Conservation (phyloP, 768 basidiomycete genomes). For the Multifurca ochricompacta region DNA sequence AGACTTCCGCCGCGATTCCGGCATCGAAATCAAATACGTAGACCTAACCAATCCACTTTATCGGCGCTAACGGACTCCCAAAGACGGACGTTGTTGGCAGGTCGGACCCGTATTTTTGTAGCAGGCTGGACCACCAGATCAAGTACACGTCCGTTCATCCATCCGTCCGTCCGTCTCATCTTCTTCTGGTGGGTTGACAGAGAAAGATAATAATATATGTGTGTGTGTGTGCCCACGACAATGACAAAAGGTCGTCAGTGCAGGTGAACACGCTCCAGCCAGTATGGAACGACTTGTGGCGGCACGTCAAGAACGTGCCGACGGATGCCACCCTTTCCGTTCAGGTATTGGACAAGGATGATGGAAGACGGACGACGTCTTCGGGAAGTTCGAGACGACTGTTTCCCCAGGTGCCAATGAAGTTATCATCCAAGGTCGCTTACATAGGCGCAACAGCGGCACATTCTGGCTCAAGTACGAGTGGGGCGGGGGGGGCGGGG, state of each 20-base stretch:
- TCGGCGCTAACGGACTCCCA: constrained; percentile 61
- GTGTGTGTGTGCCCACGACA: neutral
- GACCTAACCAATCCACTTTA: constrained; percentile 62
- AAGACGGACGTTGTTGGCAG: constrained; percentile 59
- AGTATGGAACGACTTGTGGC: constrained; percentile 72
- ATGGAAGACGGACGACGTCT: constrained; percentile 51
- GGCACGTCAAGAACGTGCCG: constrained; percentile 70
- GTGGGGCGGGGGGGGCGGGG: too few relatives aligned
- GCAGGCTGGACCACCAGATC: constrained; percentile 55
- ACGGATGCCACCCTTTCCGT: constrained; percentile 48
- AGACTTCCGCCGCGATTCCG: constrained; percentile 27
- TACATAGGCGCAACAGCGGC: constrained; percentile 44
- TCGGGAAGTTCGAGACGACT: constrained; percentile 54
- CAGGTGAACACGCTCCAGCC: constrained; percentile 48
- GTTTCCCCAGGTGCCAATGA: constrained; percentile 55
- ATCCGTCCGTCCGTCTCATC: neutral
- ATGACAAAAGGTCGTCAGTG: constrained; percentile 50
- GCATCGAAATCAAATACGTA: constrained; percentile 38
- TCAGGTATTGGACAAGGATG: constrained; percentile 65
- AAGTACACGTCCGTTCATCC: constrained; percentile 50
- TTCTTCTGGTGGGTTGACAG: neutral
- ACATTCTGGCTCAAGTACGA: constrained; percentile 65
- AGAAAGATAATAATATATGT: neutral
- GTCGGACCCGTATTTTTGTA: constrained; percentile 68
- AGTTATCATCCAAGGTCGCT: constrained; percentile 47